These are phyloP conservation scores for Polyporus tsugae DNA, from an alignment of 1,284 basidiomycete species.

Conservation along the genomic window DNA sequence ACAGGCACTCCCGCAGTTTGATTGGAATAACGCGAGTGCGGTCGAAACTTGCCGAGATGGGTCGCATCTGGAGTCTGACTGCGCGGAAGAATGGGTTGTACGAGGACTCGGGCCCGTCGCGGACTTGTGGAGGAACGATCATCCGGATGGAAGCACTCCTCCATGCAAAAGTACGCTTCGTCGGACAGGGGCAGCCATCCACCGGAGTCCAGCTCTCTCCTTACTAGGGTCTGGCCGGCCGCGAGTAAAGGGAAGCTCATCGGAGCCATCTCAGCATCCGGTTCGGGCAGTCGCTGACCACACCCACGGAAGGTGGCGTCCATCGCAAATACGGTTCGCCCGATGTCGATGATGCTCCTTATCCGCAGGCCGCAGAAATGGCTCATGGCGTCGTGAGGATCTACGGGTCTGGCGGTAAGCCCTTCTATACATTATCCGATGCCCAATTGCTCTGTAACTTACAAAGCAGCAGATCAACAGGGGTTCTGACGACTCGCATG, in stretches of 20 bases:
- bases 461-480: not conserved
- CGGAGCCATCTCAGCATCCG: not conserved
- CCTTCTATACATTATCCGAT: not conserved
- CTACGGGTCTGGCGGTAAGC: not conserved
- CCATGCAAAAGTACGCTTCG: not conserved
- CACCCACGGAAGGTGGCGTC: not conserved
- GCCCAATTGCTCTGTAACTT: not conserved
- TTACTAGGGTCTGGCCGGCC: not conserved
- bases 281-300: not conserved
- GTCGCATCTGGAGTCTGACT: not conserved
- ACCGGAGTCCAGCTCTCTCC: not conserved
- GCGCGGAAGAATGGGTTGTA: not conserved
- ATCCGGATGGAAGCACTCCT: not conserved
- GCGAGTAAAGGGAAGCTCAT: not conserved
- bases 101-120: not conserved
- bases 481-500: not conserved
- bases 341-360: not conserved
- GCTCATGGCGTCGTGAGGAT: not conserved
- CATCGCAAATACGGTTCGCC: not conserved
- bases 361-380: not conserved
- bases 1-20: not conserved
- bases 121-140: not conserved
- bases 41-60: not conserved
- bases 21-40: not conserved
- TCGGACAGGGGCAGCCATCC: not conserved